phyloP scores from a whole-genome alignment of 805 yeast species.

The Candida alai region DNA sequence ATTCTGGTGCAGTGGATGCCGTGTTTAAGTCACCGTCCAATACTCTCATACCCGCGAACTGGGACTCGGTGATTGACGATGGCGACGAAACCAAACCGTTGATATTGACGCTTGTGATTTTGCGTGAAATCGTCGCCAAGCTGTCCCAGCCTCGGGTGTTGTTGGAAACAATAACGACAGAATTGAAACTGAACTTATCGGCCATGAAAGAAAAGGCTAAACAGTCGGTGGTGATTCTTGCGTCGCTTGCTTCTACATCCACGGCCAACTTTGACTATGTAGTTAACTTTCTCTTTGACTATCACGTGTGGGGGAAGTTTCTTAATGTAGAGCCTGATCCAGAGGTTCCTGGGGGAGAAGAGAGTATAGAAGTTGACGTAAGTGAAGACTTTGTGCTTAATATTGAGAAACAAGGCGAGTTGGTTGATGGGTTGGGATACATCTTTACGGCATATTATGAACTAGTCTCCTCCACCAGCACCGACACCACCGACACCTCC shows the following conservation, averaged over 20 bases:
- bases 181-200: conserved; percentile 50
- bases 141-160: conserved; percentile 35
- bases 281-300: conserved; percentile 28
- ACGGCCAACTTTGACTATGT: conserved; percentile 44
- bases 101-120: conserved; percentile 35
- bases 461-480: conserved; percentile 6
- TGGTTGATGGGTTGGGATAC: conserved; percentile 58
- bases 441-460: conserved; percentile 47
- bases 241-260: conserved; percentile 52
- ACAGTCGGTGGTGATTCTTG: conserved; percentile 59
- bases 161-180: conserved; percentile 35
- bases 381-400: conserved; percentile 33
- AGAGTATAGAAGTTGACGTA: conserved; percentile 15
- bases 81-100: conserved; percentile 32
- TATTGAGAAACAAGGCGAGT: conserved; percentile 53
- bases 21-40: conserved; percentile 20
- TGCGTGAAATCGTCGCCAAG: conserved; percentile 37
- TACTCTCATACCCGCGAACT: conserved; percentile 24
- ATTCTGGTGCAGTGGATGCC: no score
- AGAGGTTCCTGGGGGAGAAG: conserved; percentile 6
- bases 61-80: conserved; percentile 26
- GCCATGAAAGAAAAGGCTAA: conserved; percentile 51
- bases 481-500: not conserved
- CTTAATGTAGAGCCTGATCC: conserved; percentile 24
- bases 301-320: conserved; percentile 42